Conservation (phyloP, 2,329 filamentous ascomycete species). For the Colletotrichum trifolii region DNA sequence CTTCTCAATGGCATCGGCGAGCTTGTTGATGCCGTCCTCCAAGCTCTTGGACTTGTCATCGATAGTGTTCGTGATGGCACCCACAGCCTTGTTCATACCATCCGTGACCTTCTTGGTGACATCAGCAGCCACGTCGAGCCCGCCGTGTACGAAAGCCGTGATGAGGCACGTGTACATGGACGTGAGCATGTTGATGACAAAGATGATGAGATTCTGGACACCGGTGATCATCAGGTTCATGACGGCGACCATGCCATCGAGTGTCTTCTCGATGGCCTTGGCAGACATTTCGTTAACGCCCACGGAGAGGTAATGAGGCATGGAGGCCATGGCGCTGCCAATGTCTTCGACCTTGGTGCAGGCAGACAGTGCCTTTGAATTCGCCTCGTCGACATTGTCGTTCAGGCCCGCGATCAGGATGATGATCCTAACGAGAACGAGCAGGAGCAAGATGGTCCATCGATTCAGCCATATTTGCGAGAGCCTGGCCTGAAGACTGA, state of each 20-base stretch:
- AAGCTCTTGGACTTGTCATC: constrained; percentile 66
- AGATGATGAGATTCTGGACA: constrained; percentile 88
- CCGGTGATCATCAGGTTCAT: constrained; percentile 83
- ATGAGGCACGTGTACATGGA: constrained; percentile 92
- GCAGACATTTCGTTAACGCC: constrained; percentile 91
- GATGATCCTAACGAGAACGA: constrained; percentile 85
- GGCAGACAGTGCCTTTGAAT: constrained; percentile 84
- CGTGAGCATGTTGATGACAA: constrained; percentile 91
- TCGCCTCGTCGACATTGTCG: constrained; percentile 79
- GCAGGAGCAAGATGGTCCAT: constrained; percentile 90
- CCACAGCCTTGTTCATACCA: constrained; percentile 61
- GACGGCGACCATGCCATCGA: constrained; percentile 83
- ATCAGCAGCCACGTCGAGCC: constrained; percentile 73
- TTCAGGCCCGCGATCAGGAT: constrained; percentile 80
- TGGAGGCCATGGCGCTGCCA: constrained; percentile 95
- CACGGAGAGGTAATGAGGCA: constrained; percentile 92
- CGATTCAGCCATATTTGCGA: constrained; percentile 98
- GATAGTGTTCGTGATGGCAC: constrained; percentile 68
- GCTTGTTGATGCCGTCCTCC: constrained; percentile 59
- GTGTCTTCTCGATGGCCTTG: constrained; percentile 80
- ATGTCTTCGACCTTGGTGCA: constrained; percentile 93
- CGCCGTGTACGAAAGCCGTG: constrained; percentile 83
- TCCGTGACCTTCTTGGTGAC: constrained; percentile 64
- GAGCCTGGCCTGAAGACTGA: constrained; percentile 87
- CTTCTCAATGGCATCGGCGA: constrained; percentile 55